Percentiles rank a stretch among this genome's conserved stretches.
Evolutionary conservation across 2,329 filamentous ascomycete genomes (phyloP).

Genomic region (Nothopassalora personata): DNA sequence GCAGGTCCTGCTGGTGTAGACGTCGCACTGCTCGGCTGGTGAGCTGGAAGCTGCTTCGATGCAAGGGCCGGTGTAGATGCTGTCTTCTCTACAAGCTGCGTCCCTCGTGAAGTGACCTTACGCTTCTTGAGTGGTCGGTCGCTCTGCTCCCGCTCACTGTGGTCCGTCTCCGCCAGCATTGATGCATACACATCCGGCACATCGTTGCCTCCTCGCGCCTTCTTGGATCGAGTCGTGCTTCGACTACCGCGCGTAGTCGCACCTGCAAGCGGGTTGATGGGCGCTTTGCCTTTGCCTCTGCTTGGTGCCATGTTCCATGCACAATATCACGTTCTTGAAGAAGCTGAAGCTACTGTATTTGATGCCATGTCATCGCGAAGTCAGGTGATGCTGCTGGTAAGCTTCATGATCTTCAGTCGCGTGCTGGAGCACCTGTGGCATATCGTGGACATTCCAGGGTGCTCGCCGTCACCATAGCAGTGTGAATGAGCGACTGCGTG

Average conservation of each 20-base stretch:
- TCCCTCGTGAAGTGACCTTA: constrained; percentile 5
- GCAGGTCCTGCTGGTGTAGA: not conserved
- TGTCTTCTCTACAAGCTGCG: not conserved
- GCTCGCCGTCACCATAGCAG: not conserved
- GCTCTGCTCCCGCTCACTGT: not conserved
- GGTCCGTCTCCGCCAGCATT: constrained; percentile 28
- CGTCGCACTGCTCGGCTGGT: not conserved
- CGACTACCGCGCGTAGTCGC: constrained; percentile 4
- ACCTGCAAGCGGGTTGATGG: not conserved
- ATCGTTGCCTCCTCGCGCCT: constrained; percentile 1
- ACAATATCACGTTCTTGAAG: not conserved
- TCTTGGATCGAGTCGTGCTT: constrained; percentile 13
- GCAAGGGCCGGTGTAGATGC: too few relatives aligned
- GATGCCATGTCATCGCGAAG: constrained; percentile 18
- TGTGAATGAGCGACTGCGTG: not conserved
- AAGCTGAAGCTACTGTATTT: not conserved
- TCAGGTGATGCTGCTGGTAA: constrained; percentile 2
- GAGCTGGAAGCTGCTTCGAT: not conserved
- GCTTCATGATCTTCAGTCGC: not conserved
- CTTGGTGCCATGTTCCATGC: constrained; percentile 26
- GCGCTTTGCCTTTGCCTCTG: constrained; percentile 25
- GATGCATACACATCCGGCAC: constrained; percentile 26
- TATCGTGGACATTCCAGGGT: not conserved
- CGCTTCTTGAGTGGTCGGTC: constrained; percentile 28
- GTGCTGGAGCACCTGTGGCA: not conserved